A percentile compares a stretch with the other conserved stretches of the same genome.
phyloP scores from a whole-genome alignment of 1,284 basidiomycete species.

The Tylopilus sp. region DNA sequence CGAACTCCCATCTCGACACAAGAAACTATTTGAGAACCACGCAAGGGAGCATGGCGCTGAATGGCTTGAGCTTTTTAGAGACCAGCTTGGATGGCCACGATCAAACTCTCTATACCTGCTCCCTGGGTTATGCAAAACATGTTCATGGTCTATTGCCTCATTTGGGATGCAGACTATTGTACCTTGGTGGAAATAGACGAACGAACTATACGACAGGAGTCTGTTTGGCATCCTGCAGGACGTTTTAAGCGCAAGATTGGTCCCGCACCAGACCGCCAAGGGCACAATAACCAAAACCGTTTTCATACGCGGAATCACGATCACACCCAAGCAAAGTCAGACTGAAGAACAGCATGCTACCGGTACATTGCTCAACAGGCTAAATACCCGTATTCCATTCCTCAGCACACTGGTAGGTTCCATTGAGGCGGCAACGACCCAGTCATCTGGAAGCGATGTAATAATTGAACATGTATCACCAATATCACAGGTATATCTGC shows the following conservation, averaged over 20 bases:
- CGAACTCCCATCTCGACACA: background rate
- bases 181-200: background rate
- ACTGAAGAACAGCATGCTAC: too few relatives aligned
- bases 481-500: background rate
- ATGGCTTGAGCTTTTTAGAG: background rate
- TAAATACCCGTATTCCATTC: background rate
- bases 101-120: conserved; percentile 4
- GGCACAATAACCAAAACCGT: background rate
- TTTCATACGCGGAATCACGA: conserved; percentile 1
- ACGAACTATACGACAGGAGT: background rate
- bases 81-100: background rate
- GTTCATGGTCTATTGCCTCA: conserved; percentile 6
- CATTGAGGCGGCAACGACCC: background rate
- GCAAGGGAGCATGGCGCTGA: background rate
- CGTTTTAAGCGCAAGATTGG: conserved; percentile 3
- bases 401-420: background rate
- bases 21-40: background rate
- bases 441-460: background rate
- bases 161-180: background rate
- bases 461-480: background rate
- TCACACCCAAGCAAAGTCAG: too few relatives aligned
- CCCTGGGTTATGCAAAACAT: conserved; percentile 3
- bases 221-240: conserved; percentile 3
- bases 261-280: background rate
- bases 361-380: too few relatives aligned